Evolutionary conservation across 352 stramenopile genomes (phyloP), one percentile per base, ranked within the genome.

Genomic region (Vaucheria bursata): DNA sequence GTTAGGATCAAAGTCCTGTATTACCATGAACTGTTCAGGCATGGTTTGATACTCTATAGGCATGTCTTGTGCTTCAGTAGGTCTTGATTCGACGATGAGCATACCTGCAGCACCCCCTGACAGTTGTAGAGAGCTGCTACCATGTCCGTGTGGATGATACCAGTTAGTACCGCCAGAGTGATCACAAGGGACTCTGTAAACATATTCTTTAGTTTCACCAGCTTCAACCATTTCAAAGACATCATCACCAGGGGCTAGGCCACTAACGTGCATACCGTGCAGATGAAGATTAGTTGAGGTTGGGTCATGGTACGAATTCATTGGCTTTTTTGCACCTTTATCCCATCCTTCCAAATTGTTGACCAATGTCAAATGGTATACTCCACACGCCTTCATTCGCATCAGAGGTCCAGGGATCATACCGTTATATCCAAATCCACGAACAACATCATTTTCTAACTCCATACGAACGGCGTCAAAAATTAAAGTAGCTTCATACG

Each of bases 281-380:
- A 35, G 3, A 35, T 72, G 65, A 1, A 72, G 6, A 35, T 72
- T 72, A 2, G 65, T 72, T 29, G 8, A 31, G 65, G 65, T 6
- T 29, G 65, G 65, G 31, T 72, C 6, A 35, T 72, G 32, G 29
- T 45, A 45, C 18, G 6, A 45, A 35, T 34, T 72, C 33, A 38
- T 34, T n/a, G 2, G 36, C 29, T 2, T 35, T n/a, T 37, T 12
- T 50, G 39, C 53, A n/a, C n/a, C 5, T 50, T 5, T 12, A 50
- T n/a, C 0, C 72, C 72, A 71, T 53, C 75, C 12, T 40, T 52
- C 33, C 31, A 75, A 18, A 33, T 79, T 32, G 71, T 83, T 83
- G 0, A 35, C 71, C 33, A 82, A 65, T 31, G 65, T 79, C 0
- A 83, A 69, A 33, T 83, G 36, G 73, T 83, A 83, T 32, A 70